Conservation (phyloP, 805 yeast genomes). For the Candida odintsovae region DNA sequence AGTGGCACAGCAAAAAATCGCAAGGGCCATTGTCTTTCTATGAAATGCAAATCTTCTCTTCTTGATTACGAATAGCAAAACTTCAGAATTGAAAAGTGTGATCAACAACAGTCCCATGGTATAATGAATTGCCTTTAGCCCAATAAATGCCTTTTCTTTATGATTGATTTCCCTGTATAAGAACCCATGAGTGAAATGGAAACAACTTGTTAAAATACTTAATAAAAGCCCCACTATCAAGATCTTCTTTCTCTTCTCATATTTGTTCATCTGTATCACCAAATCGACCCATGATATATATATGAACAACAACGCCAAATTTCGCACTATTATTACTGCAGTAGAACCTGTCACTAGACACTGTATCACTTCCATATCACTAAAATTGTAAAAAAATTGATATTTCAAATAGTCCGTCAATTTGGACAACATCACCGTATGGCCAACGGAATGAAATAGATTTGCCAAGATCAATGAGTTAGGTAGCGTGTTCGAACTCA, state of each 20-base stretch:
- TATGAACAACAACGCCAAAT: slow-evolving; percentile 38
- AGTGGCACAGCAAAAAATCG: slow-evolving; percentile 36
- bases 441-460: slow-evolving; percentile 46
- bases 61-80: slow-evolving; percentile 33
- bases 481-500: slow-evolving; percentile 56
- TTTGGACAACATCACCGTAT: slow-evolving; percentile 44
- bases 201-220: slow-evolving; percentile 25
- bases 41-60: slow-evolving; percentile 42
- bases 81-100: slow-evolving; percentile 25
- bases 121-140: slow-evolving; percentile 26
- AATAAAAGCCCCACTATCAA: slow-evolving; percentile 28
- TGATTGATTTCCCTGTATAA: slow-evolving; percentile 7
- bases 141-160: not conserved
- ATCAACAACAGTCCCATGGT: slow-evolving; percentile 26
- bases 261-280: slow-evolving; percentile 31
- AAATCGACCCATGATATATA: slow-evolving; percentile 54
- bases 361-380: slow-evolving; percentile 43
- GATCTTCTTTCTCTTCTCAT: slow-evolving; percentile 25
- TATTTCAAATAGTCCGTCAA: slow-evolving; percentile 38
- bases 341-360: slow-evolving; percentile 31
- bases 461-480: slow-evolving; percentile 51
- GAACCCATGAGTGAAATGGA: slow-evolving; percentile 16
- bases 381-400: slow-evolving; percentile 49
- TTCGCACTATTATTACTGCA: slow-evolving; percentile 32
- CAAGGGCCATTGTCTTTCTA: slow-evolving; percentile 41